Evolutionary conservation across 352 stramenopile genomes (phyloP).

Genomic region (Phytophthora fragariae): DNA sequence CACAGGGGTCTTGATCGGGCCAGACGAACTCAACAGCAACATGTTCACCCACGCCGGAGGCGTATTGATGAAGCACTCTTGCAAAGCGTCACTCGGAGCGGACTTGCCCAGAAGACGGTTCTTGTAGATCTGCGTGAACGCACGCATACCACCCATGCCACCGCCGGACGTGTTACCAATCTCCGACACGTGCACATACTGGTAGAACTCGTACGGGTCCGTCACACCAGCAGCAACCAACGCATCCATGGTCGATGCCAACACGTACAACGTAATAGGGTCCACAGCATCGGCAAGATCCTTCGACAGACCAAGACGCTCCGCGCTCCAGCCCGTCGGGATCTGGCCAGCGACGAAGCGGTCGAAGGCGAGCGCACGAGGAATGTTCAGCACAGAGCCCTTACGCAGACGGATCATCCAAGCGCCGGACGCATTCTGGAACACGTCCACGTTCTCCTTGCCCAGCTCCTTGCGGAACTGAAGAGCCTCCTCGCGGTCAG

Average conservation of each 20-base stretch:
- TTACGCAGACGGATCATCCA: slow-evolving; percentile 90
- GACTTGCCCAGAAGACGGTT: slow-evolving; percentile 73
- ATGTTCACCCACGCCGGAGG: slow-evolving; percentile 92
- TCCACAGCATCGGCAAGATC: slow-evolving; percentile 85
- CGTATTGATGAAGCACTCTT: slow-evolving; percentile 92
- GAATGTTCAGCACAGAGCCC: slow-evolving; percentile 85
- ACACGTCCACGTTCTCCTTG: slow-evolving; percentile 87
- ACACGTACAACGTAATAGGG: slow-evolving; percentile 82
- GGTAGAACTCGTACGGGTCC: slow-evolving; percentile 92
- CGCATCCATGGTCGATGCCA: slow-evolving; percentile 81
- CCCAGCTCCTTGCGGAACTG: slow-evolving; percentile 83
- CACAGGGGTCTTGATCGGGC: slow-evolving; percentile 90
- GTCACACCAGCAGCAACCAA: slow-evolving; percentile 84
- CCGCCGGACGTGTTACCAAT: slow-evolving; percentile 88
- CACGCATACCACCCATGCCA: slow-evolving; percentile 84
- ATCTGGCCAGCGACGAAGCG: slow-evolving; percentile 91
- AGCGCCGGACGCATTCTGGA: slow-evolving; percentile 64
- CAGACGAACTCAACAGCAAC: slow-evolving; percentile 86
- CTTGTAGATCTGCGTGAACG: slow-evolving; percentile 82
- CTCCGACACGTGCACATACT: slow-evolving; percentile 91
- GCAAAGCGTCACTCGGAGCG: slow-evolving; percentile 79
- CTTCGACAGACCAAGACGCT: slow-evolving; percentile 82
- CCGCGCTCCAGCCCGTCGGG: slow-evolving; percentile 87
- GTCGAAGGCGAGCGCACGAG: slow-evolving; percentile 81
- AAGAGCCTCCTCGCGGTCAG: slow-evolving; percentile 83